Evolutionary conservation across 148 eudicot genomes (phyloP).

Genomic region (Bassia scoparia): DNA sequence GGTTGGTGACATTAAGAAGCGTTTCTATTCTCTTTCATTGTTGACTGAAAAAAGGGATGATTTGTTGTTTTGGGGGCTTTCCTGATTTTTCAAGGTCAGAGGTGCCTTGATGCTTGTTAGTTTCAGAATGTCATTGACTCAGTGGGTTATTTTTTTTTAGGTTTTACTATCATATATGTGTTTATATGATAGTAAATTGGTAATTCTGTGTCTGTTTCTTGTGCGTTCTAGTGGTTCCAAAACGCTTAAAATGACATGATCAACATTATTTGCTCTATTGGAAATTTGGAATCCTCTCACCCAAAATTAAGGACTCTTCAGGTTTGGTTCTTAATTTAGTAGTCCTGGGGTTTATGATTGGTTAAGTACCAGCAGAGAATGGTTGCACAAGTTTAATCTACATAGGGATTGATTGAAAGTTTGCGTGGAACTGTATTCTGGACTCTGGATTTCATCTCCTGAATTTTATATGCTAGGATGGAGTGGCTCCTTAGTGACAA

Average conservation of each 20-base stretch:
- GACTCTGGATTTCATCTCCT: too few species aligned
- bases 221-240: not conserved
- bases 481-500: too few species aligned
- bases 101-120: not conserved
- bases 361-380: too few species aligned
- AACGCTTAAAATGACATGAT: not conserved
- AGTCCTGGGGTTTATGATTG: too few species aligned
- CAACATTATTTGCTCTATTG: not conserved
- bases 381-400: too few species aligned
- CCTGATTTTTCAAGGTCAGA: not conserved
- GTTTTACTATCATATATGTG: too few species aligned
- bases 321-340: too few species aligned
- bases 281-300: not conserved
- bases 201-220: not conserved
- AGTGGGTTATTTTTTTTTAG: not conserved
- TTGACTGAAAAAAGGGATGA: not conserved
- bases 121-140: not conserved
- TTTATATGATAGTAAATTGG: too few species aligned
- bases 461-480: too few species aligned
- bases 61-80: not conserved
- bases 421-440: too few species aligned
- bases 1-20: conserved; percentile 42
- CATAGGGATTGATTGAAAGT: too few species aligned
- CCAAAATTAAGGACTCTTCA: too few species aligned
- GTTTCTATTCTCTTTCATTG: conserved; percentile 15